Evolutionary conservation across 352 stramenopile species (phyloP).

Genomic region (Globisporangium radiosum): DNA sequence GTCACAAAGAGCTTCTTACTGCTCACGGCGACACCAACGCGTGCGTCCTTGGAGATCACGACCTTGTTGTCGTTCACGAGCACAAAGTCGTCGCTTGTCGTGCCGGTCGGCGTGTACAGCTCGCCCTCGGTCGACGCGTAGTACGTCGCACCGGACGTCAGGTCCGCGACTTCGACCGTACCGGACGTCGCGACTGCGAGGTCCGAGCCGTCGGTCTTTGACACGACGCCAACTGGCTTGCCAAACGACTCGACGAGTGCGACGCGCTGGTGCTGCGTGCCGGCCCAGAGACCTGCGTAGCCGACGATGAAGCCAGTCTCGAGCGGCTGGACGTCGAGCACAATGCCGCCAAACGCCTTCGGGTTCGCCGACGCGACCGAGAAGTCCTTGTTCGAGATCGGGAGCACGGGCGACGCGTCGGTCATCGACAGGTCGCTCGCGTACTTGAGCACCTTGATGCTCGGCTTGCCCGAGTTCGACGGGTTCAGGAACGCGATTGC

Average conservation of each 20-base stretch:
- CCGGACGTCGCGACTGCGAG: slow-evolving; percentile 56
- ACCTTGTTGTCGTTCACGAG: slow-evolving; percentile 63
- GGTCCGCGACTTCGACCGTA: slow-evolving; percentile 35
- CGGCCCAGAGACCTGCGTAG: slow-evolving; percentile 53
- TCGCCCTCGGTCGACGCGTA: slow-evolving; percentile 61
- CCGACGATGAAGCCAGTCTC: slow-evolving; percentile 44
- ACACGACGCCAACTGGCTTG: slow-evolving; percentile 69
- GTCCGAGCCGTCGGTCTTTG: slow-evolving; percentile 40
- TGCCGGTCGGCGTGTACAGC: slow-evolving; percentile 43
- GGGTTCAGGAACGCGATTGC: slow-evolving; percentile 73
- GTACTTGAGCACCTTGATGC: slow-evolving; percentile 69
- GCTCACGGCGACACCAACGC: slow-evolving; percentile 64
- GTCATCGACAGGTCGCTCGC: slow-evolving; percentile 44
- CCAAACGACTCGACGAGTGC: slow-evolving; percentile 62
- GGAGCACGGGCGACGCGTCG: slow-evolving; percentile 47
- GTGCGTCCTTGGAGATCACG: slow-evolving; percentile 69
- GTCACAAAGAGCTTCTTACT: slow-evolving; percentile 55
- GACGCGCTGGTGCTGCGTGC: slow-evolving; percentile 58
- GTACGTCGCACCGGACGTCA: slow-evolving; percentile 50
- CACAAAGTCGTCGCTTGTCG: slow-evolving; percentile 47
- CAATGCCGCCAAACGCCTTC: slow-evolving; percentile 38
- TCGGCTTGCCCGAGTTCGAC: slow-evolving; percentile 61
- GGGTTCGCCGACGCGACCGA: slow-evolving; percentile 44
- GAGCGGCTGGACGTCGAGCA: slow-evolving; percentile 53
- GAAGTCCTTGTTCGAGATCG: slow-evolving; percentile 71